phyloP scores from a whole-genome alignment of 2,329 filamentous ascomycete genomes.

The Helminthosporium solani region DNA sequence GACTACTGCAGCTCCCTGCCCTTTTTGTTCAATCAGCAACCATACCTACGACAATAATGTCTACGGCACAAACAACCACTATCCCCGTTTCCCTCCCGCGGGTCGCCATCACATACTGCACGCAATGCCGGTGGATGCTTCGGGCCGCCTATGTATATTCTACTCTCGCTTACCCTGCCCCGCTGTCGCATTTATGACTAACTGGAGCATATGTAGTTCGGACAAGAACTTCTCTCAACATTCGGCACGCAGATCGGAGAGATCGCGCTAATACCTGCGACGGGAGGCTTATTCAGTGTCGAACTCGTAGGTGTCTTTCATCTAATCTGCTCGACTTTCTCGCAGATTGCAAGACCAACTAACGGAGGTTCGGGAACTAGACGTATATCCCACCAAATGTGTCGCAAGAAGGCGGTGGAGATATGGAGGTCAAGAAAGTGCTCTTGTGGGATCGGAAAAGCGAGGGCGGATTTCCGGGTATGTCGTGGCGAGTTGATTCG shows the following conservation, averaged over 20 bases:
- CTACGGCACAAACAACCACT: constrained; percentile 19
- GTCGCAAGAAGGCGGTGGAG: not conserved
- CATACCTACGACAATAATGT: not conserved
- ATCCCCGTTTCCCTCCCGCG: constrained; percentile 61
- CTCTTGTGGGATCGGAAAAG: constrained; percentile 84
- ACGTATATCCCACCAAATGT: constrained; percentile 23
- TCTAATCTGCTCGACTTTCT: not conserved
- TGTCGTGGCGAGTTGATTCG: not conserved
- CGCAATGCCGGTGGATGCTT: constrained; percentile 90
- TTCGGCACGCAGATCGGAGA: constrained; percentile 84
- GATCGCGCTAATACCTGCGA: constrained; percentile 80
- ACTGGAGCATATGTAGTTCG: constrained; percentile 60
- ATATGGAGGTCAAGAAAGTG: constrained; percentile 46
- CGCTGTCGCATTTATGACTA: not conserved
- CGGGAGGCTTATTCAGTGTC: constrained; percentile 80
- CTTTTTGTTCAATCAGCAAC: not conserved
- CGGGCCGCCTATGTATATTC: constrained; percentile 69
- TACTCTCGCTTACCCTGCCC: not conserved
- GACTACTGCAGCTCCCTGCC: not conserved
- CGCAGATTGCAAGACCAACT: no score
- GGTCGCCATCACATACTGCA: constrained; percentile 88
- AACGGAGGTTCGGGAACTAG: constrained; percentile 13
- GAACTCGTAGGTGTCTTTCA: constrained; percentile 51
- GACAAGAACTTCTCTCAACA: constrained; percentile 91
- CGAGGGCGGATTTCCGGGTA: constrained; percentile 84